Conservation (phyloP, 179 eudicot genomes). For the Spergularia azorica region DNA sequence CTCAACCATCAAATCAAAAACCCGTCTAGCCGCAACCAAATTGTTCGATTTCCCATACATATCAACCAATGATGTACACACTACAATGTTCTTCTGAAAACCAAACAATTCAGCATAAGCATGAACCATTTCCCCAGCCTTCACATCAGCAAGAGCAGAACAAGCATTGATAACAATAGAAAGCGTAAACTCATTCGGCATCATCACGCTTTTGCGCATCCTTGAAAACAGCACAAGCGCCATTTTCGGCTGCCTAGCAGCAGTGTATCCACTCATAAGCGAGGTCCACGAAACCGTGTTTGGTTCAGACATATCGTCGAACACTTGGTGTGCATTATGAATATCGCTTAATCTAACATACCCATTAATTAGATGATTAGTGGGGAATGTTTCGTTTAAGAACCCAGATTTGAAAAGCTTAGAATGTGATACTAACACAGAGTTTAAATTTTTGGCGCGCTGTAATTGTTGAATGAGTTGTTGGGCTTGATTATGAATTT, state of each 20-base stretch:
- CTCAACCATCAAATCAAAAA: slow-evolving; percentile 51
- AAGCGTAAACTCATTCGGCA: slow-evolving; percentile 58
- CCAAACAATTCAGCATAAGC: slow-evolving; percentile 46
- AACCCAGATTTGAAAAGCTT: slow-evolving; percentile 45
- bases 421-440: slow-evolving; percentile 36
- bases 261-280: slow-evolving; percentile 51
- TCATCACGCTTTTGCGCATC: slow-evolving; percentile 35
- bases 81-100: slow-evolving; percentile 44
- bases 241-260: slow-evolving; percentile 33
- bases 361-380: slow-evolving; percentile 55
- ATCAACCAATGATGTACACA: slow-evolving; percentile 52
- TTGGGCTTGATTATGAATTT: slow-evolving; percentile 22
- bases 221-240: slow-evolving; percentile 41
- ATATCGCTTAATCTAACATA: slow-evolving; percentile 35
- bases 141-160: slow-evolving; percentile 43
- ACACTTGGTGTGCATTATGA: slow-evolving; percentile 45
- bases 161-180: slow-evolving; percentile 58
- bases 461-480: slow-evolving; percentile 37
- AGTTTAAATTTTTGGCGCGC: slow-evolving; percentile 27
- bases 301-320: slow-evolving; percentile 54
- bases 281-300: slow-evolving; percentile 63
- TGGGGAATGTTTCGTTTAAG: slow-evolving; percentile 36
- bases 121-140: slow-evolving; percentile 44
- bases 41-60: slow-evolving; percentile 68
- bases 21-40: slow-evolving; percentile 47